Percentiles rank a stretch among this genome's conserved stretches.
phyloP scores from a whole-genome alignment of 1,139 yeast genomes.

The Nakaseomyces glabratus region DNA sequence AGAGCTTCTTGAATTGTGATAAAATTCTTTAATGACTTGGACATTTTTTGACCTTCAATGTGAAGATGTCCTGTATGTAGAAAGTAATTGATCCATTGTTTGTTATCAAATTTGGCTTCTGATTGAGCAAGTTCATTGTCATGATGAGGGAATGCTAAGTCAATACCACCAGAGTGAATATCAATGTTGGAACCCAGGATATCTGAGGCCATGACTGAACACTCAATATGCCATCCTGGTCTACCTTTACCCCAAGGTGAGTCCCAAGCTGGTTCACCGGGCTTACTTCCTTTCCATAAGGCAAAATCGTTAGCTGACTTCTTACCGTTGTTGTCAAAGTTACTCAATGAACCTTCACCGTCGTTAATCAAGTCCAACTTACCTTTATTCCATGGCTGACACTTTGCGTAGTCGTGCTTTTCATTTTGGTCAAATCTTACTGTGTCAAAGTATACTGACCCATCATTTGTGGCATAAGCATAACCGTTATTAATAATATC shows the following conservation, averaged over 20 bases:
- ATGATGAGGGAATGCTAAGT: slow-evolving; percentile 98
- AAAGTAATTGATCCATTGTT: slow-evolving; percentile 95
- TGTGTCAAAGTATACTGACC: slow-evolving; percentile 94
- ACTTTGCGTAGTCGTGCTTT: slow-evolving; percentile 80
- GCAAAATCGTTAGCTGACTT: slow-evolving; percentile 82
- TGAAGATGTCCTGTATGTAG: slow-evolving; percentile 96
- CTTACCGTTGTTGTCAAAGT: slow-evolving; percentile 46
- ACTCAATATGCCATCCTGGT: slow-evolving; percentile 99
- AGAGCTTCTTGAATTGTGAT: slow-evolving; percentile 92
- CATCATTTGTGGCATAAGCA: slow-evolving; percentile 75
- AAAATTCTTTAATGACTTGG: slow-evolving; percentile 87
- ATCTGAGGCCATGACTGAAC: slow-evolving; percentile 97
- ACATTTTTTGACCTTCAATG: slow-evolving; percentile 97
- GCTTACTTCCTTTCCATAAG: slow-evolving; percentile 90
- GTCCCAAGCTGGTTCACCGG: slow-evolving; percentile 95
- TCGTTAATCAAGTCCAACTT: slow-evolving; percentile 78
- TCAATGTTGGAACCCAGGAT: slow-evolving; percentile 77
- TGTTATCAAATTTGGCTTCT: slow-evolving; percentile 81
- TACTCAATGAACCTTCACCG: slow-evolving; percentile 84
- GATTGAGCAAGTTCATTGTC: slow-evolving; percentile 97
- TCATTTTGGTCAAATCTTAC: slow-evolving; percentile 62
- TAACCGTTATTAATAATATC: slow-evolving; percentile 68
- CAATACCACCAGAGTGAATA: slow-evolving; percentile 95
- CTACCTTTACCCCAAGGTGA: slow-evolving; percentile 97
- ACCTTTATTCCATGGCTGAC: slow-evolving; percentile 98